phyloP scores from a whole-genome alignment of 805 yeast genomes.

The Cyberlindnera maritima region DNA sequence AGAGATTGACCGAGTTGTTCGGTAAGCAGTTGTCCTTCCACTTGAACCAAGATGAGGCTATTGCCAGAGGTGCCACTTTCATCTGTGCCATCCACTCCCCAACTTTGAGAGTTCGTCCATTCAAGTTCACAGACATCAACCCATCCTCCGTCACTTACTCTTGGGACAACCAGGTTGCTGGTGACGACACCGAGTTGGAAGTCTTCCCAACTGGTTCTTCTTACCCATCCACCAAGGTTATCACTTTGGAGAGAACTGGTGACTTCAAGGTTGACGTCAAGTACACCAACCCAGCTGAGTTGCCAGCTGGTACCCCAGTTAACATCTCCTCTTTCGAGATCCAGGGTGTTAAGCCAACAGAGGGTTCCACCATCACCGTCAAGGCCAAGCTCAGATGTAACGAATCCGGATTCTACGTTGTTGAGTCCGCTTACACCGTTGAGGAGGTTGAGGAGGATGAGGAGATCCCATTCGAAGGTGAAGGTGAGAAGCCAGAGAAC shows the following conservation, averaged over 20 bases:
- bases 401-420: constrained; percentile 91
- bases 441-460: constrained; percentile 90
- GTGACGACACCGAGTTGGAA: constrained; percentile 83
- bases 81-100: constrained; percentile 99
- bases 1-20: constrained; percentile 73
- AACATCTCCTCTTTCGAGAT: constrained; percentile 83
- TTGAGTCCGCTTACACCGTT: constrained; percentile 92
- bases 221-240: constrained; percentile 93
- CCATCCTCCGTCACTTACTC: constrained; percentile 87
- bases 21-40: constrained; percentile 88
- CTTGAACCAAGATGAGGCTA: constrained; percentile 98
- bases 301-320: constrained; percentile 64
- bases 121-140: constrained; percentile 95
- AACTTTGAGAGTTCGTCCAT: constrained; percentile 96
- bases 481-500: constrained; percentile 74
- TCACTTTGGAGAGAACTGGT: constrained; percentile 87
- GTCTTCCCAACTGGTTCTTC: constrained; percentile 93
- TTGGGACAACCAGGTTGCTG: constrained; percentile 95
- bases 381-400: constrained; percentile 96
- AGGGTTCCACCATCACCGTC: constrained; percentile 65
- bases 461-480: constrained; percentile 67
- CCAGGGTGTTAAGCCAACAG: constrained; percentile 80
- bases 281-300: constrained; percentile 70
- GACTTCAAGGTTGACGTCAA: constrained; percentile 86
- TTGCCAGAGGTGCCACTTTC: constrained; percentile 98